A percentile compares a stretch with the other conserved stretches of the same genome.
Evolutionary conservation across 108 stramenopile genomes (phyloP).

Genomic region (Nannochloropsis gaditana): DNA sequence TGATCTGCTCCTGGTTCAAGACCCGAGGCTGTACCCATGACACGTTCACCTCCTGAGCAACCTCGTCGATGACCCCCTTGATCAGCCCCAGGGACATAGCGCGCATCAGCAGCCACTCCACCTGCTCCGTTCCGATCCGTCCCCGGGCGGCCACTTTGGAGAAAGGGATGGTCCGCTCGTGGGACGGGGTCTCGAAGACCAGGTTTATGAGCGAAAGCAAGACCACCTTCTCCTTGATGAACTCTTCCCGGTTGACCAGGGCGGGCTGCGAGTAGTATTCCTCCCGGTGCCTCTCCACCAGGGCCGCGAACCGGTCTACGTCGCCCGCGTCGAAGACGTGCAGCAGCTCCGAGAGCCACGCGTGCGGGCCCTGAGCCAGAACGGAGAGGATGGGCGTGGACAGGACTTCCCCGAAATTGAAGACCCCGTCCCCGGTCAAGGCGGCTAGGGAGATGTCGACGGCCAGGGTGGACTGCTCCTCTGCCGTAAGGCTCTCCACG

Average conservation of each 20-base stretch:
- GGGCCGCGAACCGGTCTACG: slow-evolving; percentile 65
- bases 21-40: slow-evolving; percentile 98
- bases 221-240: slow-evolving; percentile 89
- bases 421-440: slow-evolving; percentile 90
- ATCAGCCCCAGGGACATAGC: slow-evolving; percentile 87
- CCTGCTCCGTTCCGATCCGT: slow-evolving; percentile 69
- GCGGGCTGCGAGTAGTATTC: slow-evolving; percentile 71
- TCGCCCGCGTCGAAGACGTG: slow-evolving; percentile 75
- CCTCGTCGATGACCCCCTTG: slow-evolving; percentile 59
- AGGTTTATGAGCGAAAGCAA: slow-evolving; percentile 84
- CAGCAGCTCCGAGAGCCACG: slow-evolving; percentile 78
- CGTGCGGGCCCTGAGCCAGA: slow-evolving; percentile 63
- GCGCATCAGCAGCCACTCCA: slow-evolving; percentile 96
- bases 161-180: slow-evolving; percentile 78
- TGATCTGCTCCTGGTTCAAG: slow-evolving; percentile 69
- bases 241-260: slow-evolving; percentile 63
- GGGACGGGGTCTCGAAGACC: slow-evolving; percentile 80
- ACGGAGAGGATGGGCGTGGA: slow-evolving; percentile 69
- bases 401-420: slow-evolving; percentile 89
- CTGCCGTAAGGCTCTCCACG: slow-evolving; percentile 48
- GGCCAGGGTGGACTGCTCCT: slow-evolving; percentile 61
- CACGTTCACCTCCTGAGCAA: slow-evolving; percentile 72
- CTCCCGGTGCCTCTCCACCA: slow-evolving; percentile 56
- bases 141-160: slow-evolving; percentile 72
- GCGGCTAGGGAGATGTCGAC: slow-evolving; percentile 86